Percentiles rank a stretch among this genome's conserved stretches.
phyloP scores from a whole-genome alignment of 768 basidiomycete genomes.

The Dacryopinax primogenitus region DNA sequence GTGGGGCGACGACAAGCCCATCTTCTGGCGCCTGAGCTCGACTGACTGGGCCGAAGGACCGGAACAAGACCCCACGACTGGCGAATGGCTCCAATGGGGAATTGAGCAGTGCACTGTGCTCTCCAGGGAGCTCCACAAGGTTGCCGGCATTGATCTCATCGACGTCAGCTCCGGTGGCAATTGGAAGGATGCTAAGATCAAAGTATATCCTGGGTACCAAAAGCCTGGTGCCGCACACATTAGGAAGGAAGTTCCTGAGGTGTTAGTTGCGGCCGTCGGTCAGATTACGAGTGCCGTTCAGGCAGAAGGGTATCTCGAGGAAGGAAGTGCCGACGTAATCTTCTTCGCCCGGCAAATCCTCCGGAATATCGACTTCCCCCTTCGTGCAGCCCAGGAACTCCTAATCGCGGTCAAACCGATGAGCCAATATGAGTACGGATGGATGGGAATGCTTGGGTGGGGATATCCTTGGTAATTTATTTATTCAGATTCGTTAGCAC shows the following conservation, averaged over 20 bases:
- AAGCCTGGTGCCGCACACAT: constrained; percentile 56
- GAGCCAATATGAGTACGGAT: constrained; percentile 57
- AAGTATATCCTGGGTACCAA: constrained; percentile 33
- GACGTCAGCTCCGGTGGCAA: constrained; percentile 61
- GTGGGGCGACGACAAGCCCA: constrained; percentile 47
- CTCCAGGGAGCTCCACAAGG: constrained; percentile 38
- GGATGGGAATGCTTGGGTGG: constrained; percentile 29
- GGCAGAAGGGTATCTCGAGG: constrained; percentile 50
- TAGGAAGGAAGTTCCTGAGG: constrained; percentile 45
- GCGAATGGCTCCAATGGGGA: constrained; percentile 57
- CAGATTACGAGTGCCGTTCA: constrained; percentile 51
- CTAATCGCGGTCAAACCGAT: constrained; percentile 54
- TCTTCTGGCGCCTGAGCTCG: constrained; percentile 61
- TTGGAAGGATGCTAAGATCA: constrained; percentile 35
- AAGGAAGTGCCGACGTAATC: constrained; percentile 56
- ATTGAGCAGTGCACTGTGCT: constrained; percentile 59
- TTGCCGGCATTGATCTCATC: constrained; percentile 60
- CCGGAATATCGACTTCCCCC: constrained; percentile 50
- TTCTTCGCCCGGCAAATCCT: constrained; percentile 55
- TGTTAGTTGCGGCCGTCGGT: constrained; percentile 54
- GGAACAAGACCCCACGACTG: constrained; percentile 42
- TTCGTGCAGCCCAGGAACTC: constrained; percentile 49
- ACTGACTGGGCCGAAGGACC: constrained; percentile 51
- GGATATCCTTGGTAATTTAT: not conserved
- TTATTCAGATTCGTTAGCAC: not conserved